Conservation (phyloP, 768 basidiomycete genomes). For the Boletus bicolor region DNA sequence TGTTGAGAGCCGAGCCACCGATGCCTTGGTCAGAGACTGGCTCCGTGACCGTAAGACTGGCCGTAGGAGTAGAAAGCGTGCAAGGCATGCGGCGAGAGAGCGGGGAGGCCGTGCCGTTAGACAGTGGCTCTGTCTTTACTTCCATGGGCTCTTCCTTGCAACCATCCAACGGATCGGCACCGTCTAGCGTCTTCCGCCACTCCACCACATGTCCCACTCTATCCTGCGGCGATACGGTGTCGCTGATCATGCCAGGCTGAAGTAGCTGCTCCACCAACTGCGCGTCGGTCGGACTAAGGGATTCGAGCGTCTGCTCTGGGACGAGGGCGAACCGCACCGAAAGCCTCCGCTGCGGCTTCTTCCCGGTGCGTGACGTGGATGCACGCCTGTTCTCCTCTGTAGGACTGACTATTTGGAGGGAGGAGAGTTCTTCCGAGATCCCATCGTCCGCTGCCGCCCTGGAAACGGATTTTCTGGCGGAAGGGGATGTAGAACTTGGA, state of each 20-base stretch:
- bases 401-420: constrained; percentile 40
- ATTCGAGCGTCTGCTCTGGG: constrained; percentile 44
- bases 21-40: constrained; percentile 34
- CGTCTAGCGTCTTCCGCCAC: constrained; percentile 35
- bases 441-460: constrained; percentile 19
- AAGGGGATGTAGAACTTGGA: constrained; percentile 15
- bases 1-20: constrained; percentile 18
- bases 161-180: constrained; percentile 30
- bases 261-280: constrained; percentile 46
- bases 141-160: constrained; percentile 30
- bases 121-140: neutral
- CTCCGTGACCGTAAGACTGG: constrained; percentile 30
- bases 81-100: constrained; percentile 52
- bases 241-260: constrained; percentile 40
- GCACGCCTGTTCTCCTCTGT: constrained; percentile 14
- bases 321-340: constrained; percentile 31
- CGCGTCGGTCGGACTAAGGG: constrained; percentile 46
- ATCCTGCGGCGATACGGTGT: constrained; percentile 24
- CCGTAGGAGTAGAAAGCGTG: constrained; percentile 49
- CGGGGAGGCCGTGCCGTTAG: neutral
- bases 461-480: constrained; percentile 6
- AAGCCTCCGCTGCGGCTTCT: constrained; percentile 23
- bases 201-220: constrained; percentile 27
- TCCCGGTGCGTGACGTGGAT: constrained; percentile 1
- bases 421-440: constrained; percentile 43